Evolutionary conservation across 2,329 filamentous ascomycete genomes (phyloP), one percentile per base, ranked within the genome.

Genomic region (Scopulariopsis brevicaulis): DNA sequence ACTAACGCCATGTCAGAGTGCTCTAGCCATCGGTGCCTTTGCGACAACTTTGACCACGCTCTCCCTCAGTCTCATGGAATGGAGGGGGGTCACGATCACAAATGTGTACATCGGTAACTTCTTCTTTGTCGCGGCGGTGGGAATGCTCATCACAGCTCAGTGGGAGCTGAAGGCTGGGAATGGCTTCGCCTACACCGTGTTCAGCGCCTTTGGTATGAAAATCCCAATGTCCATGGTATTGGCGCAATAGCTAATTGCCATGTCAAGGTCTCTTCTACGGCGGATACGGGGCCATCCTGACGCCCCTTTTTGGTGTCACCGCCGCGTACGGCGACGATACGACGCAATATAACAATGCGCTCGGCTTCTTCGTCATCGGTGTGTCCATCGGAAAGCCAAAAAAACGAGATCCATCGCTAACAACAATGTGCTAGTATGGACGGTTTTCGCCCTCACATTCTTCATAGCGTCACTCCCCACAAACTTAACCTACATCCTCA

Each of bases 21-120:
- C 76, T 0, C 65, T 81, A 1, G 75, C 75, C 0, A 75, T 81
- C 35, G 78, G 77, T 1, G 78, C 74, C 3, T 82, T 82, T 61
- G 73, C 76, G 0, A 81, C 77, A 1, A 82, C 79, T 0, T 63
- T 82, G 18, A 80, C 77, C 0, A 81, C 78, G 0, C 66, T 82
- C 1, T 80, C 77, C 0, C 66, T 81, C 1, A 73, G 73, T n/a
- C 64, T 82, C 54, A 81, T 82, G 77, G 78, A 78, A 63, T 81
- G 73, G 69, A 70, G 80, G 43, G 77, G 76, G 10, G 72, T 82
- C 0, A 74, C 72, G 0, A 75, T 70, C 1, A 73, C 71, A 1
- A 81, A 80, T 57, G 76, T 77, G 1, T 81, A 75, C 61, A 72
- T 82, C 40, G 79, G 71, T 4, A 79, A 81, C 60, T 79, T 81